These are phyloP conservation scores for Zelopaecilomyces penicillatus DNA, from an alignment of 2,329 filamentous ascomycete genomes.

Conservation along the genomic window DNA sequence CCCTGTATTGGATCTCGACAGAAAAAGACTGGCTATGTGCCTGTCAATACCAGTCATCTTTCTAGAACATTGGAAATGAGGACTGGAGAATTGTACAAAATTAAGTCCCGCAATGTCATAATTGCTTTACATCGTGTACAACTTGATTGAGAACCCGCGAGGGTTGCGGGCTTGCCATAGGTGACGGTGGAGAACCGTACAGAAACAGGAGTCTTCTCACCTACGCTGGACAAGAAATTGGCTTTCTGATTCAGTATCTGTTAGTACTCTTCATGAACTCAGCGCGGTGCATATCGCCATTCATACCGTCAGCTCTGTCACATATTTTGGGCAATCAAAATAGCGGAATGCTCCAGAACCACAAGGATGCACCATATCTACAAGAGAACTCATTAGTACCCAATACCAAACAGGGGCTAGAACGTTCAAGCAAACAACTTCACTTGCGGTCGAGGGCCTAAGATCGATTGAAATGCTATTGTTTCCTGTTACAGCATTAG, in stretches of 20 bases:
- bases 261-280: no score
- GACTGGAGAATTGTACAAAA: constrained; percentile 36
- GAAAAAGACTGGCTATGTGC: constrained; percentile 37
- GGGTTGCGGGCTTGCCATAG: constrained; percentile 57
- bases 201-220: constrained; percentile 48
- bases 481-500: no score
- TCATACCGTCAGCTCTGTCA: constrained; percentile 2
- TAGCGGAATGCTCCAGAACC: constrained; percentile 2
- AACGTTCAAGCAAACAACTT: background rate
- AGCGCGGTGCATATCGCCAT: background rate
- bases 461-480: background rate
- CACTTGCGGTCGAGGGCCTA: background rate
- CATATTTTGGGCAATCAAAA: constrained; percentile 1
- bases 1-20: constrained; percentile 41
- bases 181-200: constrained; percentile 61
- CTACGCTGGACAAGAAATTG: constrained; percentile 42
- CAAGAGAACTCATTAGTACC: no score
- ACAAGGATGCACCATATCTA: constrained; percentile 1
- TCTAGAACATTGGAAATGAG: constrained; percentile 19
- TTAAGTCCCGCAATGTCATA: constrained; percentile 55
- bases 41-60: constrained; percentile 10
- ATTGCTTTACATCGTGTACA: constrained; percentile 62
- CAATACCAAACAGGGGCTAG: no score
- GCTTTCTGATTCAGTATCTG: constrained; percentile 18
- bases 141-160: constrained; percentile 51